Conservation (phyloP, 192 early-diverging fungal species). For the Neocallimastix lanati region DNA sequence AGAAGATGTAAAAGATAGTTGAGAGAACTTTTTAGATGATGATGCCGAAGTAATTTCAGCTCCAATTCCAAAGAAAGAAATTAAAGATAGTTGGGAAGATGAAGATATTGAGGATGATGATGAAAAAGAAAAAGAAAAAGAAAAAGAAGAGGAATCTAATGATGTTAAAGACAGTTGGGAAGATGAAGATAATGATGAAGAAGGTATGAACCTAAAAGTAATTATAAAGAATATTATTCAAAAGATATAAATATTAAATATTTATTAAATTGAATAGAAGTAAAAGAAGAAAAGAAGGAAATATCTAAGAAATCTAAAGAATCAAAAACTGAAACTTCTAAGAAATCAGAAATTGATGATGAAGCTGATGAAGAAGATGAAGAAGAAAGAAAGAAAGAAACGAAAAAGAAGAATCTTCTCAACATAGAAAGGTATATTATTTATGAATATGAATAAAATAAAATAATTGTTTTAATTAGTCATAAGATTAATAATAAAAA, state of each 20-base stretch:
- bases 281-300: slow-evolving; percentile 2
- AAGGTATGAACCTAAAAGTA: too few relatives aligned
- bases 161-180: slow-evolving; percentile 10
- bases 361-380: slow-evolving; percentile 11
- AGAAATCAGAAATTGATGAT: slow-evolving; percentile 11
- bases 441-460: too few relatives aligned
- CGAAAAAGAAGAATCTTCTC: slow-evolving; percentile 62
- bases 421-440: slow-evolving; percentile 29
- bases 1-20: slow-evolving; percentile 40
- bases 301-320: slow-evolving; percentile 1
- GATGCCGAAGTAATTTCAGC: not conserved
- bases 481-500: too few relatives aligned
- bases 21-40: slow-evolving; percentile 29
- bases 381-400: slow-evolving; percentile 21
- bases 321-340: slow-evolving; percentile 12
- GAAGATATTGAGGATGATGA: slow-evolving; percentile 5
- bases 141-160: slow-evolving; percentile 6
- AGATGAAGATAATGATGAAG: slow-evolving; percentile 8
- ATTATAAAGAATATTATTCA: not conserved
- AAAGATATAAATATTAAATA: too few relatives aligned
- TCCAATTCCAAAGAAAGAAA: slow-evolving; percentile 3
- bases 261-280: slow-evolving; percentile 1
- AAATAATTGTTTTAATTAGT: too few relatives aligned
- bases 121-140: slow-evolving; percentile 11
- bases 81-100: slow-evolving; percentile 1